Conservation (phyloP, 371 early-diverging fungal species). For the Mucor lusitanicus region DNA sequence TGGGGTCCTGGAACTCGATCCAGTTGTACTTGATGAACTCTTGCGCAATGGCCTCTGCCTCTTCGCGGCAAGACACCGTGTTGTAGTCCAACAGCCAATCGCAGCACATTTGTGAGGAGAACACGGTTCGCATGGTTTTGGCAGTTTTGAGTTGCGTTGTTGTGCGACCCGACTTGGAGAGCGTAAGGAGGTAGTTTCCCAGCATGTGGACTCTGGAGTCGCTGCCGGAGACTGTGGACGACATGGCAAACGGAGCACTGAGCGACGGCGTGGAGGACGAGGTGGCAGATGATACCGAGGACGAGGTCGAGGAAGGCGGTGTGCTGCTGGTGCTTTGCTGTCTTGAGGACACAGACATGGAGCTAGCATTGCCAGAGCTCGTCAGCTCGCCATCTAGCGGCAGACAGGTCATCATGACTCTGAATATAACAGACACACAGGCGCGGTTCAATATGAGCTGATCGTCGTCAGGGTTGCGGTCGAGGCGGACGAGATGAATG, state of each 20-base stretch:
- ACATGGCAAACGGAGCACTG: slow-evolving; percentile 32
- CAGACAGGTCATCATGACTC: slow-evolving; percentile 45
- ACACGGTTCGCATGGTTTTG: slow-evolving; percentile 41
- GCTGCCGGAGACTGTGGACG: slow-evolving; percentile 16
- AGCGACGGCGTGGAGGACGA: slow-evolving; percentile 27
- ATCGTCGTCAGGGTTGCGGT: slow-evolving; percentile 49
- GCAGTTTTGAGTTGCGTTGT: slow-evolving; percentile 10
- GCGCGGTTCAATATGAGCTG: slow-evolving; percentile 35
- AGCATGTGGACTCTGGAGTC: slow-evolving; percentile 43
- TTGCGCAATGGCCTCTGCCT: slow-evolving; percentile 55
- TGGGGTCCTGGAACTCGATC: slow-evolving; percentile 50
- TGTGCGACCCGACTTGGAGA: slow-evolving; percentile 27
- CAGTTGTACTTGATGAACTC: slow-evolving; percentile 60
- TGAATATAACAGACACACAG: slow-evolving; percentile 33
- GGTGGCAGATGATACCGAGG: slow-evolving; percentile 23
- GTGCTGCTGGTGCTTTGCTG: slow-evolving; percentile 8
- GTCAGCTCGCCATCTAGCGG: slow-evolving; percentile 42
- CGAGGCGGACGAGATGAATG: slow-evolving; percentile 40
- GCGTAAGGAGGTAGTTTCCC: slow-evolving; percentile 41
- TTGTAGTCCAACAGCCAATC: slow-evolving; percentile 69
- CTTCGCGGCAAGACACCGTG: slow-evolving; percentile 63
- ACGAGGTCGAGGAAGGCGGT: slow-evolving; percentile 23
- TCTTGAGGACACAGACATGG: slow-evolving; percentile 14
- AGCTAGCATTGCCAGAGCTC: slow-evolving; percentile 20
- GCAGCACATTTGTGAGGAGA: slow-evolving; percentile 45